Evolutionary conservation across 225 moss, liverwort and hornwort genomes (phyloP), one percentile per base, ranked within the genome.

Genomic region (Ulota crispa): DNA sequence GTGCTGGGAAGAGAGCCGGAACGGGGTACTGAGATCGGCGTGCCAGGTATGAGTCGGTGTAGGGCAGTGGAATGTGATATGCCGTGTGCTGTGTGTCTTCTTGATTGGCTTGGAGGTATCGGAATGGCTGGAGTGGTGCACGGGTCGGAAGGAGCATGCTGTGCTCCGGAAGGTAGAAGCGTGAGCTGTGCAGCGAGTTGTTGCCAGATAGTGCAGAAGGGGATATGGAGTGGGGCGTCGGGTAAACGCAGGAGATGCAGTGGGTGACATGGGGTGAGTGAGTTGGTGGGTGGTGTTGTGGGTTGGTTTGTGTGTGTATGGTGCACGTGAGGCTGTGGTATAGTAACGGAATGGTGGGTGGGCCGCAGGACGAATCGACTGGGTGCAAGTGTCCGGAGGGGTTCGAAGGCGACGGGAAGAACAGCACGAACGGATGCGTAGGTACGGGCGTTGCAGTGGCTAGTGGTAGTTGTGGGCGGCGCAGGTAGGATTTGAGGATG

Each of bases 351-450:
- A 39, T 42, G 1, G 70, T 14, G 64, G 27, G 76, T 41, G 45
- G 59, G 10, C 43, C 39, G 10, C 59, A 85, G 85, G 85, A 85
- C 68, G 72, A 65, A 5, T 20, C 59, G 75, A 76, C 79, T 47
- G 93, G 93, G 23, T 95, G 95, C 63, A 64, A 78, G 74, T 95
- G 95, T 68, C 95, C 95, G 0, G 86, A 77, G 43, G 95, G 95
- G 7, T 94, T 95, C 60, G 85, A 56, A 64, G 95, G 92, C 2
- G 73, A 85, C 26, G 95, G 94, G 27, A 60, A 77, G 24, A 82
- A 81, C 67, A 77, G 65, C 23, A 80, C 80, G 1, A 68, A 11
- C 16, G 77, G 82, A 50, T 95, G 95, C 73, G 76, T 78, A 68
- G 89, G 89, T 90, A 85, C 23, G 64, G 43, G 21, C 20, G 9